A percentile compares a stretch with the other conserved stretches of the same genome.
phyloP scores from a whole-genome alignment of 768 basidiomycete species.

The Peribolospora baueri region DNA sequence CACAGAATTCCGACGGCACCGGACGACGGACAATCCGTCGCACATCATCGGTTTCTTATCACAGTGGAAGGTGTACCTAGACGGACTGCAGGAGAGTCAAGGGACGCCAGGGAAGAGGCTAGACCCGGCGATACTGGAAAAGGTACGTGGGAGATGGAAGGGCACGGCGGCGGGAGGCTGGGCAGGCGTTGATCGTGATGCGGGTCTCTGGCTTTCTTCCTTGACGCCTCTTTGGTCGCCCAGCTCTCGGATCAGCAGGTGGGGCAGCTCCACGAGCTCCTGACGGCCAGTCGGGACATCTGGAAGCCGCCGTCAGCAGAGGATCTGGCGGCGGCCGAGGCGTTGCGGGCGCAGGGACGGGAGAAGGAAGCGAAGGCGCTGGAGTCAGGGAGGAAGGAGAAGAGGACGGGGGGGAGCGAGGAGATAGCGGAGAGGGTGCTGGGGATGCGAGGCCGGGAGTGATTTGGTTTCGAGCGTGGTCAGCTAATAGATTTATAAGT shows the following conservation, averaged over 20 bases:
- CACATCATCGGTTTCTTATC: constrained; percentile 86
- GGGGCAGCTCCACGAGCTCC: constrained; percentile 79
- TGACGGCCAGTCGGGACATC: constrained; percentile 48
- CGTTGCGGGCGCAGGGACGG: too few species aligned
- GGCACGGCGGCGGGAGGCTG: neutral
- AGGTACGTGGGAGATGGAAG: constrained; percentile 25
- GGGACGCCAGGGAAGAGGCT: constrained; percentile 32
- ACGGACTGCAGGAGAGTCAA: constrained; percentile 30
- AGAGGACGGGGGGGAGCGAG: too few species aligned
- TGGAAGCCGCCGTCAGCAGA: too few species aligned
- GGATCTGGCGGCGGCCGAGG: too few species aligned
- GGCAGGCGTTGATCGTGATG: too few species aligned
- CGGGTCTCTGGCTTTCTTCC: too few species aligned
- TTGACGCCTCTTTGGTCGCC: neutral
- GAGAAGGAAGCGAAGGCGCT: too few species aligned
- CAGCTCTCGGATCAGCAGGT: constrained; percentile 79
- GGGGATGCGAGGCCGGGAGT: too few species aligned
- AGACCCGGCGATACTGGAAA: constrained; percentile 47
- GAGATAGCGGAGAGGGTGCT: too few species aligned
- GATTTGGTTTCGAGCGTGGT: too few species aligned
- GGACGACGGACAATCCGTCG: constrained; percentile 50
- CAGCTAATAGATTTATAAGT: too few species aligned
- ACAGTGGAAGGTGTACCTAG: constrained; percentile 86
- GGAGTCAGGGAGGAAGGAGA: too few species aligned
- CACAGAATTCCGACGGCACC: constrained; percentile 67